These are phyloP conservation scores for Leccinum proximum DNA, from an alignment of 1,284 basidiomycete species.

Conservation along the genomic window DNA sequence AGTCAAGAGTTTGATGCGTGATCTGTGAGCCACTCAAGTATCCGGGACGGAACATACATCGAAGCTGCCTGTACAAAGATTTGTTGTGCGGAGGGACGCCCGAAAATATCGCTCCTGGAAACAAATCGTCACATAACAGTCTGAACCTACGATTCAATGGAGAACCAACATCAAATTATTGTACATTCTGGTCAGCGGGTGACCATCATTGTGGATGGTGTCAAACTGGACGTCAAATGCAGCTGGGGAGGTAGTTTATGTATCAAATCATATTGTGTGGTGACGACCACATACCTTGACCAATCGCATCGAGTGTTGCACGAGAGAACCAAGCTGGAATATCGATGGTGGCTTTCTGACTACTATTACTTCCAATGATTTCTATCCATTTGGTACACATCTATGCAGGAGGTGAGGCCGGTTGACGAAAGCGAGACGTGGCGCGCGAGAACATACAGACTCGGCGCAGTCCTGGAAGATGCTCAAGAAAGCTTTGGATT, in stretches of 20 bases:
- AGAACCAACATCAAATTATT: constrained; percentile 33
- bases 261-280: neutral
- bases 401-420: constrained; percentile 29
- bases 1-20: constrained; percentile 36
- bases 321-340: constrained; percentile 37
- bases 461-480: constrained; percentile 31
- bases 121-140: constrained; percentile 1
- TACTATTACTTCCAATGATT: constrained; percentile 26
- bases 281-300: constrained; percentile 34
- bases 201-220: constrained; percentile 33
- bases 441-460: constrained; percentile 15
- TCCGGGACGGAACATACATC: constrained; percentile 18
- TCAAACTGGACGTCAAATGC: constrained; percentile 43
- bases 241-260: constrained; percentile 23
- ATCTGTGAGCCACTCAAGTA: constrained; percentile 38
- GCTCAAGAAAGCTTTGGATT: constrained; percentile 35
- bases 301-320: constrained; percentile 44
- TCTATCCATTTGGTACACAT: constrained; percentile 45
- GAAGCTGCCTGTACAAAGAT: constrained; percentile 21
- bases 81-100: constrained; percentile 19
- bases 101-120: constrained; percentile 21
- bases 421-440: constrained; percentile 8
- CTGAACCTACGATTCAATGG: constrained; percentile 3
- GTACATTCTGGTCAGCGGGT: constrained; percentile 34
- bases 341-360: constrained; percentile 38